Evolutionary conservation across 2,329 filamentous ascomycete genomes (phyloP).

Genomic region (Xylariaceae sp.): DNA sequence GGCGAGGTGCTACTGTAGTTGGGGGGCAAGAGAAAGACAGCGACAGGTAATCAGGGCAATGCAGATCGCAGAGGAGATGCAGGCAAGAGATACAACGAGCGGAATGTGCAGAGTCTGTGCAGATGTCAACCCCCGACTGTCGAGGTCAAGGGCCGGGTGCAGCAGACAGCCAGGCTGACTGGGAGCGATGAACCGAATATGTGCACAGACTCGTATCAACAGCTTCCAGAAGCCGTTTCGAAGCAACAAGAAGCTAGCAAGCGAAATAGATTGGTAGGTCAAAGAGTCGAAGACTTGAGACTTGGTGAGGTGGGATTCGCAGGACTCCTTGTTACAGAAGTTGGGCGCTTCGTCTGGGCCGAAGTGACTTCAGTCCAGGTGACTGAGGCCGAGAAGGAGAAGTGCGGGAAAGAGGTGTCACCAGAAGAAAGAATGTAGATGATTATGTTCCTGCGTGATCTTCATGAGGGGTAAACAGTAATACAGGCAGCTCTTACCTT

Average conservation of each 20-base stretch:
- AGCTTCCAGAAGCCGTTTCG: constrained; percentile 12
- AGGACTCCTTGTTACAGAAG: constrained; percentile 19
- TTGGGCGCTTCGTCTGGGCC: constrained; percentile 10
- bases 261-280: no score
- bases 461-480: constrained; percentile 15
- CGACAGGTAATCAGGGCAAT: not conserved
- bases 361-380: no score
- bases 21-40: not conserved
- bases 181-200: constrained; percentile 2
- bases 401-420: constrained; percentile 2
- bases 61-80: not conserved
- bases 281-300: constrained; percentile 11
- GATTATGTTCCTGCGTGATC: constrained; percentile 19
- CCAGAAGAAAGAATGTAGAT: constrained; percentile 5
- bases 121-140: not conserved
- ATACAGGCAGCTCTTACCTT: constrained; percentile 10
- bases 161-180: not conserved
- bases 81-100: not conserved
- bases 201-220: constrained; percentile 4
- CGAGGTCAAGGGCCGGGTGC: not conserved
- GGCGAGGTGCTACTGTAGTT: no score
- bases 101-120: constrained; percentile 1
- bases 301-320: constrained; percentile 7
- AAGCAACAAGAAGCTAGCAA: no score
- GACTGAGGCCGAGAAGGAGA: not conserved